Evolutionary conservation across 495 filamentous ascomycete species (phyloP).

Genomic region (Penicillium malachiteum): DNA sequence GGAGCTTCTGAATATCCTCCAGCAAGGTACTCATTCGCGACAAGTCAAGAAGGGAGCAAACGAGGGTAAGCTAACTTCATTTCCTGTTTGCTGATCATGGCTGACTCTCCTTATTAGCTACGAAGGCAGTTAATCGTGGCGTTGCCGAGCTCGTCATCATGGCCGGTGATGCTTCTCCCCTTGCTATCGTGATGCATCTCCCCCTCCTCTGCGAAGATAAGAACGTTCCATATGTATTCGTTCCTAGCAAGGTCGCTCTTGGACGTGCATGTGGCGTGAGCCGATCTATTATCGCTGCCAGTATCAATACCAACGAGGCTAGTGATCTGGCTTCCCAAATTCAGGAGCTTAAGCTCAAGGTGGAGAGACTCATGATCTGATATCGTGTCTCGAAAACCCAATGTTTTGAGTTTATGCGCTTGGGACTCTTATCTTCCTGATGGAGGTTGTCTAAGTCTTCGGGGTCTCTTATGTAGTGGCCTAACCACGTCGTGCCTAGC

Average conservation of each 20-base stretch:
- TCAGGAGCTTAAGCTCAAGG: conserved; percentile 83
- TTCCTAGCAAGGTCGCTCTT: conserved; percentile 68
- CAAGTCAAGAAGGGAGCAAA: conserved; percentile 75
- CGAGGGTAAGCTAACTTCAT: conserved; percentile 31
- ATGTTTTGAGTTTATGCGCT: background rate
- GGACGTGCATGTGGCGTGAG: conserved; percentile 75
- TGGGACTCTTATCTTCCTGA: background rate
- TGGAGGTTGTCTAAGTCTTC: too few relatives aligned
- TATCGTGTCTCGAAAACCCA: background rate
- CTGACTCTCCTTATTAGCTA: conserved; percentile 44
- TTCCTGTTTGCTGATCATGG: conserved; percentile 3
- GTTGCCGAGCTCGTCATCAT: conserved; percentile 85
- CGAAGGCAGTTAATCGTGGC: conserved; percentile 87
- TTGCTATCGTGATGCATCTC: conserved; percentile 90
- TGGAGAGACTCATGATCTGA: conserved; percentile 76
- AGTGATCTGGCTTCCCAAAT: conserved; percentile 86
- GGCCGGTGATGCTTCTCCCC: conserved; percentile 79
- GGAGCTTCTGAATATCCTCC: conserved; percentile 80
- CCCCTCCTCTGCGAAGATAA: conserved; percentile 86
- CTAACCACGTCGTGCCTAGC: background rate
- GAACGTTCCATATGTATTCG: conserved; percentile 67
- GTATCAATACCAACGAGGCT: conserved; percentile 86
- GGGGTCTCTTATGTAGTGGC: background rate
- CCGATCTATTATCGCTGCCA: conserved; percentile 76
- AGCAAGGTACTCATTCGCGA: conserved; percentile 77